Base-by-base conservation (phyloP, 805 yeast species). In the Wickerhamiella hasegawae region DNA sequence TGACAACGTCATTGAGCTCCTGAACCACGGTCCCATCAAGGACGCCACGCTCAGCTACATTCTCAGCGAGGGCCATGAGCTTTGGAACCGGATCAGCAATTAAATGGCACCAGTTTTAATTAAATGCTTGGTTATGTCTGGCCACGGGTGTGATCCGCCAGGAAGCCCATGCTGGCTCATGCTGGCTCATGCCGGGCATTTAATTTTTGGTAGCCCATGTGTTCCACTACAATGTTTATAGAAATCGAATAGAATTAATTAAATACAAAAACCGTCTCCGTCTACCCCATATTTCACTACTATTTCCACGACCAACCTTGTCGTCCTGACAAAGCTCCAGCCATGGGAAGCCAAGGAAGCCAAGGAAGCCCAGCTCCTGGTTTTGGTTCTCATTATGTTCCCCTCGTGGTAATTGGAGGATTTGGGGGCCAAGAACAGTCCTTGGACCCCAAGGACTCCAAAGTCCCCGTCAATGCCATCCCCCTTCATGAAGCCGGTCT, bases 1-100 rank as follows among this genome's bases (percentile, higher is more conserved):
- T 30, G 92, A 81, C 39, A 93, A 81, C 40, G 68, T 84, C 1
- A 76, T 90, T 37, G 93, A 80, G 23, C 74, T 73, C 39, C 58
- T 90, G 40, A 53, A 42, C 14, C 14, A 67, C 31, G 70, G 76
- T 3, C 52, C 62, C 2, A 77, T 71, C 50, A 52, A 57, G 38
- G 56, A 59, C 31, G 69, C 65, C 39, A 76, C 74, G 0, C 54
- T 87, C 23, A 65, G 75, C 0, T 85, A 77, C 53, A 58, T 68
- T 4, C 42, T 85, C 26, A 83, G 87, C 8, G 94, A 81, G 47
- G 71, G 71, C 39, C 94, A 83, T 50, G 75, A 69, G 24, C 62
- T 85, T 21, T 84, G 92, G 90, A 35, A 12, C 20, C n/a, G 10
- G 20, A 15, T n/a, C 10, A 25, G 15, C 15, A 5, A 12, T 5